Percentiles rank a stretch among this genome's conserved stretches.
phyloP scores from a whole-genome alignment of 192 early-diverging fungal species.

The Lunasporangiospora selenospora region DNA sequence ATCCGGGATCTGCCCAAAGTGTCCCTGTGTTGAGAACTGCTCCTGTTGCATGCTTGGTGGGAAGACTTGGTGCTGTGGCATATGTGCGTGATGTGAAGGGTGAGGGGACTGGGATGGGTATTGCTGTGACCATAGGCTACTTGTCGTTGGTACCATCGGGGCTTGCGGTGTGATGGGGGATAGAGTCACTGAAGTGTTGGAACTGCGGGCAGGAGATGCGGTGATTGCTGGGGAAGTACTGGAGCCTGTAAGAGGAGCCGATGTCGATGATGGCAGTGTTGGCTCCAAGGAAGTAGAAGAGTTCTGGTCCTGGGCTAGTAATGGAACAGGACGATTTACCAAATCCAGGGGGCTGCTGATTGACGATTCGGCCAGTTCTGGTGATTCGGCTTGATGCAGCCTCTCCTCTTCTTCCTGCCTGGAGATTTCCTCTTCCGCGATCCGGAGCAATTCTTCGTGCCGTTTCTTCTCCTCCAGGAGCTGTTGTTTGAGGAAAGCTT shows the following conservation, averaged over 20 bases:
- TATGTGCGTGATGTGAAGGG: slow-evolving; percentile 8
- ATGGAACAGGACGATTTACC: no score
- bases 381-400: background rate
- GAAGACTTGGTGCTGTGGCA: slow-evolving; percentile 17
- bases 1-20: slow-evolving; percentile 29
- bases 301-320: slow-evolving; percentile 7
- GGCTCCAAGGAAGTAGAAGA: slow-evolving; percentile 14
- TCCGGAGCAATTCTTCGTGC: slow-evolving; percentile 30
- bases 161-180: background rate
- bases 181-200: background rate
- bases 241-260: background rate
- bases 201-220: background rate
- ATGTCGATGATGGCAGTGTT: background rate
- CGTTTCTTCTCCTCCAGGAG: slow-evolving; percentile 27
- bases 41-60: slow-evolving; percentile 21
- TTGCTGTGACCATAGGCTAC: slow-evolving; percentile 15
- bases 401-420: slow-evolving; percentile 9
- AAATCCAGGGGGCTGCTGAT: slow-evolving; percentile 9
- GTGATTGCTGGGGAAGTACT: background rate
- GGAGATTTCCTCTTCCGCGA: slow-evolving; percentile 27
- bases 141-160: background rate
- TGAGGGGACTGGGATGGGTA: slow-evolving; percentile 14
- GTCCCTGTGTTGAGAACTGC: slow-evolving; percentile 16
- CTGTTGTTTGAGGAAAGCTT: slow-evolving; percentile 30
- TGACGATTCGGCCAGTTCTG: background rate